Conservation (phyloP, 1,139 yeast genomes). For the Yamadazyma sp. region DNA sequence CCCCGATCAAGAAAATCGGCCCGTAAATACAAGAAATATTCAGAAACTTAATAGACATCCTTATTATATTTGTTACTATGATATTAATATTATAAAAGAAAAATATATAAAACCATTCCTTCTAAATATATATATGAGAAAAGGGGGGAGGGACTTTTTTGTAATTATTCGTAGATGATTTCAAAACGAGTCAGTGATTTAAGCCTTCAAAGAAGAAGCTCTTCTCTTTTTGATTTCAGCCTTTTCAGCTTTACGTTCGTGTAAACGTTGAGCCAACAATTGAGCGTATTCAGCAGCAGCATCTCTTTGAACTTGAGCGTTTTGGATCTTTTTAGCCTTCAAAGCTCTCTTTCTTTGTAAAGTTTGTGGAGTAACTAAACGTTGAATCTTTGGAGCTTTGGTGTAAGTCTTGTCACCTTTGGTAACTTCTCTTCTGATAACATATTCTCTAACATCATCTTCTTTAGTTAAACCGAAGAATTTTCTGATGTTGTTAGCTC, state of each 20-base stretch:
- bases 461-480: conserved; percentile 98
- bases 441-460: conserved; percentile 93
- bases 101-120: conserved; percentile 7
- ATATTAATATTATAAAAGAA: conserved; percentile 8
- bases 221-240: conserved; percentile 99
- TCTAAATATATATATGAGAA: conserved; percentile 8
- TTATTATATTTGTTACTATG: conserved; percentile 11
- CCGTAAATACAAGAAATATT: not conserved
- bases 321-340: conserved; percentile 89
- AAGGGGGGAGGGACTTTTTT: conserved; percentile 4
- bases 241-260: conserved; percentile 97
- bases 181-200: conserved; percentile 20
- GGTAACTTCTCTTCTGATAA: conserved; percentile 96
- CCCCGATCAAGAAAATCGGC: conserved; percentile 2
- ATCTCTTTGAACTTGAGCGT: conserved; percentile 99
- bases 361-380: conserved; percentile 98
- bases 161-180: not conserved
- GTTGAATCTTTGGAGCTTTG: conserved; percentile 99
- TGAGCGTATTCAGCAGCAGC: conserved; percentile 99
- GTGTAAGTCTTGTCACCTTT: conserved; percentile 99
- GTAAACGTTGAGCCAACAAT: conserved; percentile 96
- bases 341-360: conserved; percentile 99
- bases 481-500: conserved; percentile 99
- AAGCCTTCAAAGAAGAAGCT: conserved; percentile 96
- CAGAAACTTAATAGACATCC: too few relatives aligned